Evolutionary conservation across 768 basidiomycete genomes (phyloP).

Genomic region (Mycena belliarum): DNA sequence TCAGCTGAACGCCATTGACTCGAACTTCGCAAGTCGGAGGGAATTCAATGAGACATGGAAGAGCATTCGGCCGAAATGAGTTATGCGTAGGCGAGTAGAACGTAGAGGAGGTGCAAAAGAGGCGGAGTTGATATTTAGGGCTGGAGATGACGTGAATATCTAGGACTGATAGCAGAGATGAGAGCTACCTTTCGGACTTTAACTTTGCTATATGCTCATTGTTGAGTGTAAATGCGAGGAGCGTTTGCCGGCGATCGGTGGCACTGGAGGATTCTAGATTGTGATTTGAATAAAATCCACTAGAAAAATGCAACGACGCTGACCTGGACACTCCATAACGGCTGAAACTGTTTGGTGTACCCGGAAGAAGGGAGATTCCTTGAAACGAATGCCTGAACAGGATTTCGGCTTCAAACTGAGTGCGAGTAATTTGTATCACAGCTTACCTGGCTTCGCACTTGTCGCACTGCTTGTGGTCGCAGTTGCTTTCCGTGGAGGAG

Average conservation of each 20-base stretch:
- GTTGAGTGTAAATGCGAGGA: slow-evolving; percentile 63
- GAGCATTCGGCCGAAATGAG: slow-evolving; percentile 52
- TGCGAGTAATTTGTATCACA: slow-evolving; percentile 5
- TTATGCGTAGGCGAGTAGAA: slow-evolving; percentile 57
- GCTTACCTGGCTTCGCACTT: slow-evolving; percentile 33
- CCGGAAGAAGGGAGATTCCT: slow-evolving; percentile 75
- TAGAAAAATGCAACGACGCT: slow-evolving; percentile 17
- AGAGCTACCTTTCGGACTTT: slow-evolving; percentile 52
- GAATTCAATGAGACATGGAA: slow-evolving; percentile 83
- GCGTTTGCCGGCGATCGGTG: slow-evolving; percentile 73
- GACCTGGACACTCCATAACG: slow-evolving; percentile 80
- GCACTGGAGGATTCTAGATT: slow-evolving; percentile 70
- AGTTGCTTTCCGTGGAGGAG: slow-evolving; percentile 51
- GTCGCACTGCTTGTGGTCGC: slow-evolving; percentile 34
- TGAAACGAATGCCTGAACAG: slow-evolving; percentile 68
- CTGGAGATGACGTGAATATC: slow-evolving; percentile 34
- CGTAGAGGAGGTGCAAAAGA: slow-evolving; percentile 86
- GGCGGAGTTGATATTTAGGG: slow-evolving; percentile 73
- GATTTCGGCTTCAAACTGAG: slow-evolving; percentile 19
- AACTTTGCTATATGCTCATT: slow-evolving; percentile 66
- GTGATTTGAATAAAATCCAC: neutral
- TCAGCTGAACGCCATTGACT: slow-evolving; percentile 69
- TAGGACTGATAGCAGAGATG: neutral
- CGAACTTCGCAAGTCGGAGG: slow-evolving; percentile 91
- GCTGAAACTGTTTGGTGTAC: slow-evolving; percentile 65